These are phyloP conservation scores for Astrocystis sublimbata DNA, from an alignment of 495 filamentous ascomycete species.

Conservation along the genomic window DNA sequence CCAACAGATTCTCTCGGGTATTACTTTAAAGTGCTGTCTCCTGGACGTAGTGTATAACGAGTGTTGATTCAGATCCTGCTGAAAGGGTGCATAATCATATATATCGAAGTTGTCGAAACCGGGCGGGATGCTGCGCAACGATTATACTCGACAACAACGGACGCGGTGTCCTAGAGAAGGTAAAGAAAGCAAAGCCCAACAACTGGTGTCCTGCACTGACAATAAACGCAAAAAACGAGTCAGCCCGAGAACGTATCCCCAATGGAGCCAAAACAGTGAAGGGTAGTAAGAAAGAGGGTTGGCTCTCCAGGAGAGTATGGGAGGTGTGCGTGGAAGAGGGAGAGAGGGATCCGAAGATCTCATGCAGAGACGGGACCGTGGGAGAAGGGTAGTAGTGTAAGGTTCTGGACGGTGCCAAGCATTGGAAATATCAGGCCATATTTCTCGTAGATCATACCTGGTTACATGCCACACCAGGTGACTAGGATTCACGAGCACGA, in stretches of 20 bases:
- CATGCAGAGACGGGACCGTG: conserved; percentile 45
- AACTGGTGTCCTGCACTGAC: conserved; percentile 44
- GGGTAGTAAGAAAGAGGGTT: conserved; percentile 28
- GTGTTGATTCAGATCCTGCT: conserved; percentile 59
- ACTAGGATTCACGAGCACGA: conserved; percentile 29
- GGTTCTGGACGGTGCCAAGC: conserved; percentile 45
- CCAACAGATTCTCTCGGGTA: background rate
- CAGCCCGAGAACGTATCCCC: conserved; percentile 46
- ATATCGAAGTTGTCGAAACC: conserved; percentile 13
- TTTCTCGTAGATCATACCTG: conserved; percentile 52
- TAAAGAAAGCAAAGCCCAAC: conserved; percentile 40
- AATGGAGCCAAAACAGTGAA: conserved; percentile 37
- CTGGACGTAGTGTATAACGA: conserved; percentile 15
- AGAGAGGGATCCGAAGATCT: conserved; percentile 36
- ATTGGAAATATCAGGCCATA: conserved; percentile 46
- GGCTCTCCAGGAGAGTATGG: conserved; percentile 23
- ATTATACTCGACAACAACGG: conserved; percentile 21
- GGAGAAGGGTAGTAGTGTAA: conserved; percentile 36
- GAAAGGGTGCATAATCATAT: conserved; percentile 46
- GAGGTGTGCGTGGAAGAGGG: conserved; percentile 24
- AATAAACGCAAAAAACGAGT: conserved; percentile 41
- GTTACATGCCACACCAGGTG: conserved; percentile 50
- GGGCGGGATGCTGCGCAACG: background rate
- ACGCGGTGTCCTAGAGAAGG: conserved; percentile 19
- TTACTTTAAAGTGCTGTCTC: conserved; percentile 20